Conservation (phyloP, 2,329 filamentous ascomycete species). For the Clonostachys sp. region DNA sequence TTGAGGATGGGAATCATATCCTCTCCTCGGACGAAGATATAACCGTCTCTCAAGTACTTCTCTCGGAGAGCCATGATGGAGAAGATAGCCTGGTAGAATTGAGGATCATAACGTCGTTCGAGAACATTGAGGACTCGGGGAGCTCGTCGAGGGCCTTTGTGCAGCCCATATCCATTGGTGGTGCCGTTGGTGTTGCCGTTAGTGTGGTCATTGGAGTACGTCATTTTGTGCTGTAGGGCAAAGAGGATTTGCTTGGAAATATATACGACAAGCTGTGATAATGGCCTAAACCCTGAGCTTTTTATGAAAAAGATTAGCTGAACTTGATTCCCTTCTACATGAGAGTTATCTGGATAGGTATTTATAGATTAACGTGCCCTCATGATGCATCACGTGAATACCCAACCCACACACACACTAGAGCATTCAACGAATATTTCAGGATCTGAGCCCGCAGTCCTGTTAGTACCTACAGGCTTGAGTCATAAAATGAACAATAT, state of each 20-base stretch:
- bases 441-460: no score
- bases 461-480: background rate
- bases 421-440: no score
- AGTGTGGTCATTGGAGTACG: background rate
- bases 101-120: slow-evolving; percentile 9
- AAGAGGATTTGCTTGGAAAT: no score
- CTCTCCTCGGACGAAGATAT: slow-evolving; percentile 13
- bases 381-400: no score
- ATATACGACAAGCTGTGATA: no score
- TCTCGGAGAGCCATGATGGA: slow-evolving; percentile 11
- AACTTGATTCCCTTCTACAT: no score
- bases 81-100: slow-evolving; percentile 12
- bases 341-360: no score
- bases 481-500: background rate
- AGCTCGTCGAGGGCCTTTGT: background rate
- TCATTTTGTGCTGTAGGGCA: background rate
- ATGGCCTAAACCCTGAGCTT: no score
- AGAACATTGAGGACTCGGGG: slow-evolving; percentile 11
- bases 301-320: no score
- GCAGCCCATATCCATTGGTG: background rate
- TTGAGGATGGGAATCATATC: slow-evolving; percentile 13
- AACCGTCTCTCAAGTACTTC: slow-evolving; percentile 9
- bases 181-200: background rate
- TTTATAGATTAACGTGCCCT: no score
- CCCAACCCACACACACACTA: no score